A percentile compares a stretch with the other conserved stretches of the same genome.
Conservation (phyloP, 768 basidiomycete species). For the Termitomyces sp. region DNA sequence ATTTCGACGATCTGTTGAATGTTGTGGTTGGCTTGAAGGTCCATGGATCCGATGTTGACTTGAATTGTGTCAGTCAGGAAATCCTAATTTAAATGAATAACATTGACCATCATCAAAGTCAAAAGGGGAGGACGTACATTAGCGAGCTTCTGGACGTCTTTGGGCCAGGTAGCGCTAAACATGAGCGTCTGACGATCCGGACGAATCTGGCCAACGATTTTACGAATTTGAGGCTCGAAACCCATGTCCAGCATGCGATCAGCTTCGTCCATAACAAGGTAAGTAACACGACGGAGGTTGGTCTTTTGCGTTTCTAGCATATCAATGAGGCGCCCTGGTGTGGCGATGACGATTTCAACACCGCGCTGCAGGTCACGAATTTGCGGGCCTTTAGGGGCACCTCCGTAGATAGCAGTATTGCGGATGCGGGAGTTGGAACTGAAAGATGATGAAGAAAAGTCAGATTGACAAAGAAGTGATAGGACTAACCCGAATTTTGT, state of each 20-base stretch:
- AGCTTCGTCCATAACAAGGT: slow-evolving; percentile 98
- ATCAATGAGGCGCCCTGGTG: slow-evolving; percentile 98
- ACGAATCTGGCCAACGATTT: slow-evolving; percentile 95
- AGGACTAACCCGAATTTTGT: slow-evolving; percentile 86
- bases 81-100: too few species aligned
- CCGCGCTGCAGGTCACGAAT: slow-evolving; percentile 97
- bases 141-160: slow-evolving; percentile 97
- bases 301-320: slow-evolving; percentile 98
- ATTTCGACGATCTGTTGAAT: slow-evolving; percentile 96
- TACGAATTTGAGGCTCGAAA: slow-evolving; percentile 99
- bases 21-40: slow-evolving; percentile 97
- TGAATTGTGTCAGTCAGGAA: slow-evolving; percentile 97
- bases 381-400: slow-evolving; percentile 97
- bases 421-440: slow-evolving; percentile 92
- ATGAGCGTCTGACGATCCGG: slow-evolving; percentile 98
- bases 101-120: background rate
- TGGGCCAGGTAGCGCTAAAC: slow-evolving; percentile 99
- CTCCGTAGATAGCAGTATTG: slow-evolving; percentile 98
- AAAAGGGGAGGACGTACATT: slow-evolving; percentile 43
- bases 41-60: slow-evolving; percentile 98
- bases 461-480: background rate
- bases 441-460: background rate
- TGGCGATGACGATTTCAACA: slow-evolving; percentile 98
- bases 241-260: slow-evolving; percentile 99
- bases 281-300: slow-evolving; percentile 93